A percentile compares a stretch with the other conserved stretches of the same genome.
phyloP scores from a whole-genome alignment of 257 asterid species.

The Anisodus tanguticus region DNA sequence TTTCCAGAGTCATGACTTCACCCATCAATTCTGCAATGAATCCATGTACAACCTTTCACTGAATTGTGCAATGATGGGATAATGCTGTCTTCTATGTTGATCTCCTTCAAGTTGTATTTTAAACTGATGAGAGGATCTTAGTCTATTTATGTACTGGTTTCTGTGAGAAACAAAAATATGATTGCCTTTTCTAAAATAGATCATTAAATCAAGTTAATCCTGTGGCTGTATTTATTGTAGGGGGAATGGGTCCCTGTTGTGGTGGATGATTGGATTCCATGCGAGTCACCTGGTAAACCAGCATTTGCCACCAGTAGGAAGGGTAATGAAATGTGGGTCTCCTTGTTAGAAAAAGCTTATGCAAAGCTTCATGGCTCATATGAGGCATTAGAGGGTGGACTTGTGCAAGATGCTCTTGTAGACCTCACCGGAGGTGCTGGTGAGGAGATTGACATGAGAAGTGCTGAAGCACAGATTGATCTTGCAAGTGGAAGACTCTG shows the following conservation, averaged over 20 bases:
- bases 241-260: slow-evolving; percentile 99
- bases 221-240: slow-evolving; percentile 43
- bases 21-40: slow-evolving; percentile 1
- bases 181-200: neutral
- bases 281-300: slow-evolving; percentile 97
- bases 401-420: slow-evolving; percentile 98
- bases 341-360: slow-evolving; percentile 90
- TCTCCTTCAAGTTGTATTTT: slow-evolving; percentile 2
- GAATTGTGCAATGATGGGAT: neutral
- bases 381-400: slow-evolving; percentile 99
- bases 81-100: slow-evolving; percentile 17
- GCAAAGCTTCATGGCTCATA: slow-evolving; percentile 99
- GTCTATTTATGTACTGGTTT: neutral
- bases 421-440: slow-evolving; percentile 99
- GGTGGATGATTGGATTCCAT: slow-evolving; percentile 99
- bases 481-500: slow-evolving; percentile 98
- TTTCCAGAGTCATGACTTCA: neutral
- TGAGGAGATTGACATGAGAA: slow-evolving; percentile 99
- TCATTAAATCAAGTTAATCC: slow-evolving; percentile 72
- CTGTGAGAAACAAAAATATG: neutral
- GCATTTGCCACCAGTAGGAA: slow-evolving; percentile 98
- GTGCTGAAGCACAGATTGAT: slow-evolving; percentile 93
- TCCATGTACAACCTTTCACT: neutral
- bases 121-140: slow-evolving; percentile 10
- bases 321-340: slow-evolving; percentile 92